phyloP scores from a whole-genome alignment of 345 rosid species.

The Capsella bursapastoris region DNA sequence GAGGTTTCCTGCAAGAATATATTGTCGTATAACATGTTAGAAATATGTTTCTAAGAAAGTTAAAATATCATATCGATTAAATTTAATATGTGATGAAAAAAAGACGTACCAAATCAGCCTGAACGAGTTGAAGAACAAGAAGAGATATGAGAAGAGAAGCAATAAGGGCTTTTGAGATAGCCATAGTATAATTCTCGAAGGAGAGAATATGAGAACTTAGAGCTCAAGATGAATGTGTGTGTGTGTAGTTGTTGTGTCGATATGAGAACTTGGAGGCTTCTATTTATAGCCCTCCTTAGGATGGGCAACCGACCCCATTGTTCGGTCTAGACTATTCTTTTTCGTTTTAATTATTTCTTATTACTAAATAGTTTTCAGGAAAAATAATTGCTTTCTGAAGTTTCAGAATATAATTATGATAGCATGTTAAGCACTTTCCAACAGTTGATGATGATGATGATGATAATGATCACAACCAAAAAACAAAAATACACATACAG shows the following conservation, averaged over 20 bases:
- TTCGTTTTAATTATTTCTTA: neutral
- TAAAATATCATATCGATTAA: neutral
- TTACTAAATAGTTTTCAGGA: conserved; percentile 1
- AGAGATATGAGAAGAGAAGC: conserved; percentile 62
- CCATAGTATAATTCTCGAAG: conserved; percentile 42
- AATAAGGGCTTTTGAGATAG: conserved; percentile 48
- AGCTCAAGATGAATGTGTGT: conserved; percentile 13
- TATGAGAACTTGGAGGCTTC: conserved; percentile 36
- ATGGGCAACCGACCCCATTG: conserved; percentile 21
- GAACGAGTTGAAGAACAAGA: conserved; percentile 51
- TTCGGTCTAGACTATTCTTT: conserved; percentile 34
- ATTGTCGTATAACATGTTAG: neutral
- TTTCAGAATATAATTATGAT: conserved; percentile 16
- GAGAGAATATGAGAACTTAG: conserved; percentile 24
- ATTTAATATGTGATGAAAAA: neutral
- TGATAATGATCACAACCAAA: conserved; percentile 3
- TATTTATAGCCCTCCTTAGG: conserved; percentile 37
- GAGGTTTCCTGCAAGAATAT: conserved; percentile 31
- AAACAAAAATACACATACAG: neutral
- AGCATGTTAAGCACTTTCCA: conserved; percentile 1
- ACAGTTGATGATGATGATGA: neutral
- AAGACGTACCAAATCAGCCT: conserved; percentile 43
- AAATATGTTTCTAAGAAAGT: neutral
- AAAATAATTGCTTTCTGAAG: neutral
- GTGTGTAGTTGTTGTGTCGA: conserved; percentile 35